Evolutionary conservation across 164 flowering plant genomes (phyloP), one percentile per base, ranked within the genome.

Genomic region (Cinnamomum chago): DNA sequence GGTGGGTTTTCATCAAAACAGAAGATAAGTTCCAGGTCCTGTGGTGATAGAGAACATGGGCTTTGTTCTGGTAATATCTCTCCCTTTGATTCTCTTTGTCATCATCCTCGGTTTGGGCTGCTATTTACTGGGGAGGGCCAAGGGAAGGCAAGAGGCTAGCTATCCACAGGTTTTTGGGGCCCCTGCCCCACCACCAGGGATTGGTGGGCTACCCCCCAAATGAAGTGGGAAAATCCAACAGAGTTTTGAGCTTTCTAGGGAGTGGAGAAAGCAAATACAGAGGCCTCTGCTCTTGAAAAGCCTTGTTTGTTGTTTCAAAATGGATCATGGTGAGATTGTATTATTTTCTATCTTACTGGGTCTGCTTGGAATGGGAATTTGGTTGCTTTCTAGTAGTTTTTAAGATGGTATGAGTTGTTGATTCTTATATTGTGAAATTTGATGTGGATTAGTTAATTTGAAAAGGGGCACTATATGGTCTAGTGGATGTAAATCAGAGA

Each of bases 41-140:
- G 60, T 55, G n/a, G 17, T 52, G 58, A 55, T 15, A 55, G 5
- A 55, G 72, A 30, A 76, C 27, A 90, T 90, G 94, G 94, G 89
- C 22, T 76, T 89, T 85, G 91, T 84, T 22, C 80, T 89, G 76
- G 92, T 90, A 79, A 79, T 90, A 22, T 90, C 92, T 22, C 81
- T 90, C 62, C 92, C 95, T 10, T 35, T 90, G 68, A 86, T 90
- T 35, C 70, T 89, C 0, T 82, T 89, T 74, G 71, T 84, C 60
- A 4, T 90, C 9, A 12, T 88, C 10, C 84, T 90, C 28, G 89
- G 90, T 14, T 83, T 90, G 23, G 92, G 95, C 13, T 90, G 95
- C 76, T 89, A 86, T 75, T 84, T 85, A 75, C 68, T 85, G 2
- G 95, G 92, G 22, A 84, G 89, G 77, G 77, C 84, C 18, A 83